Percentiles rank a stretch among this genome's conserved stretches.
phyloP scores from a whole-genome alignment of 257 asterid species.

The Schizonepeta tenuifolia region DNA sequence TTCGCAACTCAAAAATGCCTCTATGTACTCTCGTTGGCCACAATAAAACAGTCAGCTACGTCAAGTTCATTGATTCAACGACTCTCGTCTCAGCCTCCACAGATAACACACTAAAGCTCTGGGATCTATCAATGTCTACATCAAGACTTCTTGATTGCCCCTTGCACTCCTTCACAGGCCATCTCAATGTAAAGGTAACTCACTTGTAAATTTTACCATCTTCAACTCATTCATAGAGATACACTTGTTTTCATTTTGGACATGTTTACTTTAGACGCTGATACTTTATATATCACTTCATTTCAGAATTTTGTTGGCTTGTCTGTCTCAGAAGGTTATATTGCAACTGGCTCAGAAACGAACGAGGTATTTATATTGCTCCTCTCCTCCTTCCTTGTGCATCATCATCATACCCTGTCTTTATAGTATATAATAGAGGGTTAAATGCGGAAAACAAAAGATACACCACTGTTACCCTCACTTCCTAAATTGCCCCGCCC shows the following conservation, averaged over 20 bases:
- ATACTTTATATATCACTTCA: conserved; percentile 21
- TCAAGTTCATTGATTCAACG: conserved; percentile 84
- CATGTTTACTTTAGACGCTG: too few species aligned
- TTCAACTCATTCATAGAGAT: too few species aligned
- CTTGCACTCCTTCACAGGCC: conserved; percentile 94
- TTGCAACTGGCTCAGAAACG: conserved; percentile 97
- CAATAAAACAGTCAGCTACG: conserved; percentile 92
- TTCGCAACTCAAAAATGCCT: conserved; percentile 85
- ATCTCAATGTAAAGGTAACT: conserved; percentile 91
- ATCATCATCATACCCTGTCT: neutral
- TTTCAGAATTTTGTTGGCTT: conserved; percentile 96
- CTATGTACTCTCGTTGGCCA: conserved; percentile 90
- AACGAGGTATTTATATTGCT: conserved; percentile 78
- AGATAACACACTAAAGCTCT: conserved; percentile 90
- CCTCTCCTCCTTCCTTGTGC: too few species aligned
- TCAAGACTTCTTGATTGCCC: conserved; percentile 86
- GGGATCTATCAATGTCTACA: conserved; percentile 88
- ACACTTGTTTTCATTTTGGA: too few species aligned
- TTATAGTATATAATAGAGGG: too few species aligned
- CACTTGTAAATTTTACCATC: too few species aligned
- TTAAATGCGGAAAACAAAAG: too few species aligned
- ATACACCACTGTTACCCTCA: too few species aligned
- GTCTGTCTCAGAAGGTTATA: conserved; percentile 91
- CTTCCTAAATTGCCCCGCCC: too few species aligned
- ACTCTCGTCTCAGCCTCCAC: conserved; percentile 96